Conservation (phyloP, 768 basidiomycete species). For the Porpolomopsis calyptriformis region DNA sequence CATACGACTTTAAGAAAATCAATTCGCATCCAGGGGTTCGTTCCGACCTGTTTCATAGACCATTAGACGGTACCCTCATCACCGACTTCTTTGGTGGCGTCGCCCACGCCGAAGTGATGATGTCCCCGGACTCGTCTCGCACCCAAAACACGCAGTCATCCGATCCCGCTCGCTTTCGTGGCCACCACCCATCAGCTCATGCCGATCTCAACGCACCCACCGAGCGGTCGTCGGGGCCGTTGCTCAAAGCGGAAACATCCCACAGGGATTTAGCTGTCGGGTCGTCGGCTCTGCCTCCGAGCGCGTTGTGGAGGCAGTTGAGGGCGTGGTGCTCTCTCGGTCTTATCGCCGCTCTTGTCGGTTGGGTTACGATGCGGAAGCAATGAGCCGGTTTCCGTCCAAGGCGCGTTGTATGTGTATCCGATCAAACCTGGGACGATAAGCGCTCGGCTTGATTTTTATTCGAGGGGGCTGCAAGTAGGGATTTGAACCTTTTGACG, state of each 20-base stretch:
- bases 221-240: not conserved
- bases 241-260: not conserved
- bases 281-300: too few relatives aligned
- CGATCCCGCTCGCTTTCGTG: not conserved
- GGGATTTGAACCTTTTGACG: too few relatives aligned
- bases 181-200: too few relatives aligned
- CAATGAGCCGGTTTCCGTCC: too few relatives aligned
- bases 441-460: too few relatives aligned
- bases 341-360: not conserved
- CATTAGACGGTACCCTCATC: slow-evolving; percentile 49
- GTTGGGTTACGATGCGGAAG: too few relatives aligned
- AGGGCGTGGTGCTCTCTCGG: not conserved
- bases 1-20: slow-evolving; percentile 64
- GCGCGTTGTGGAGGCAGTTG: not conserved
- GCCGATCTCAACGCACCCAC: not conserved
- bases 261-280: not conserved
- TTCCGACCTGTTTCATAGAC: slow-evolving; percentile 64
- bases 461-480: too few relatives aligned
- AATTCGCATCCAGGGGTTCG: slow-evolving; percentile 86
- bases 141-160: not conserved
- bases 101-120: slow-evolving; percentile 59
- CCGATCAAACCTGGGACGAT: too few relatives aligned
- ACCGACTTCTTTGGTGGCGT: slow-evolving; percentile 91
- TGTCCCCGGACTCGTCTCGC: not conserved
- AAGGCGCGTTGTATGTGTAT: too few relatives aligned